Base-by-base conservation (phyloP, 192 early-diverging fungal species). In the Phlyctochytrium arcticum region DNA sequence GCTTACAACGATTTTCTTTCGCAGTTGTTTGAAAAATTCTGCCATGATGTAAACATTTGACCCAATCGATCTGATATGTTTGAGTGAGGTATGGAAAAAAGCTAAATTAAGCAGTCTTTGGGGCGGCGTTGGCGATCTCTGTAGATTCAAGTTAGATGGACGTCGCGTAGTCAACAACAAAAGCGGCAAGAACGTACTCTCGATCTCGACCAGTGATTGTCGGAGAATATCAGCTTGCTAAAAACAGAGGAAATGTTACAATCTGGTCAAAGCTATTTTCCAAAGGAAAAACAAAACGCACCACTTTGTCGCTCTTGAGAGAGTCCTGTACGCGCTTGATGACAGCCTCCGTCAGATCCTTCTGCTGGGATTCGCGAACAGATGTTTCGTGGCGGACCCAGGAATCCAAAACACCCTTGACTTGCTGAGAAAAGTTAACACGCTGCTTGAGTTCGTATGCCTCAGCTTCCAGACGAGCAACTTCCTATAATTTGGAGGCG, bases 371-470 rank as follows among this genome's bases (percentile, higher is more conserved):
- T 74, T 96, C 96, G 77, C 96, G 92, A 58, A 98, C 85, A 27
- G 79, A 81, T 62, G 88, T 83, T 79, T 98, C 96, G 70, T 98
- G 91, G 67, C 96, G 94, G 37, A 96, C 94, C 96, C 96, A 98
- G 35, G 90, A 89, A 80, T 98, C 96, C 23, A 98, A 82, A 54
- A 90, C 87, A 19, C 76, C 50, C 87, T 95, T 95, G 68, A 92
- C 84, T 77, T 98, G 94, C 29, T 71, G 19, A 57, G 87, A 84
- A 69, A 91, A 82, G 54, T 84, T 80, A 27, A 88, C 88, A 65
- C 86, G 86, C 75, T 98, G 96, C 89, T 98, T 93, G 48, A 96
- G 82, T 78, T 91, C 88, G 71, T 91, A 98, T 46, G 92, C 88
- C 77, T 95, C 88, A 35, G 94, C 94, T 73, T 96, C 93, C 68